These are phyloP conservation scores for Yamadazyma philogaea DNA, from an alignment of 805 yeast species.

Conservation along the genomic window DNA sequence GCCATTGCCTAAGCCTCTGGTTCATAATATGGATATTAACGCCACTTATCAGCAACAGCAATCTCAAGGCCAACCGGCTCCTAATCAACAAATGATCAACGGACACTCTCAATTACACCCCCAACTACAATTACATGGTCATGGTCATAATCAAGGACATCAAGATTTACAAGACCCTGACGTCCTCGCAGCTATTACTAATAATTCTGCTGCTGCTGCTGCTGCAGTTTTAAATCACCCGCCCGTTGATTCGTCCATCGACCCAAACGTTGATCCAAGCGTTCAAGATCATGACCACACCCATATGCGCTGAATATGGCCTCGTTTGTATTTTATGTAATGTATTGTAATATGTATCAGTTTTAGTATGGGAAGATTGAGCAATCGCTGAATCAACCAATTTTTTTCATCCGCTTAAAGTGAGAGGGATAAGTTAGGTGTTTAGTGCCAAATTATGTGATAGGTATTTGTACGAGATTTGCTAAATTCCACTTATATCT, in stretches of 20 bases:
- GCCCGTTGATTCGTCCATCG: slow-evolving; percentile 42
- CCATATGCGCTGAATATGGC: slow-evolving; percentile 5
- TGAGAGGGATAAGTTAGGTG: too few species aligned
- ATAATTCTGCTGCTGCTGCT: slow-evolving; percentile 18
- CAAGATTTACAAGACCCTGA: slow-evolving; percentile 35
- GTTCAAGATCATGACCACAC: slow-evolving; percentile 26
- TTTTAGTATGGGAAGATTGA: too few species aligned
- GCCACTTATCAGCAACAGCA: slow-evolving; percentile 2
- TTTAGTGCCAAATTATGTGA: too few species aligned
- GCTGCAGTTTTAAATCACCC: slow-evolving; percentile 24
- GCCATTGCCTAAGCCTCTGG: slow-evolving; percentile 25
- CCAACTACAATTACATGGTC: slow-evolving; percentile 6
- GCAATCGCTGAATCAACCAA: too few species aligned
- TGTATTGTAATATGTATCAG: slow-evolving; percentile 5
- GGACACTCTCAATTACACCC: slow-evolving; percentile 9
- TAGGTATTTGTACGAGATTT: too few species aligned
- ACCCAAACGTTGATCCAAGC: slow-evolving; percentile 43
- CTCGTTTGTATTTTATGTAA: slow-evolving; percentile 3
- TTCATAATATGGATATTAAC: slow-evolving; percentile 8
- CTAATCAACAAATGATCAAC: slow-evolving; percentile 1
- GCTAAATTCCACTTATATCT: too few species aligned
- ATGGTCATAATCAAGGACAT: slow-evolving; percentile 18
- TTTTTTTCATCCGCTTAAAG: too few species aligned
- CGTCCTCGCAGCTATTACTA: slow-evolving; percentile 38
- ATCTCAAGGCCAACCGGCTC: slow-evolving; percentile 16